Percentiles rank a stretch among this genome's conserved stretches.
These are phyloP conservation scores for Allium fistulosum DNA, from an alignment of 106 monocot species.

Conservation along the genomic window DNA sequence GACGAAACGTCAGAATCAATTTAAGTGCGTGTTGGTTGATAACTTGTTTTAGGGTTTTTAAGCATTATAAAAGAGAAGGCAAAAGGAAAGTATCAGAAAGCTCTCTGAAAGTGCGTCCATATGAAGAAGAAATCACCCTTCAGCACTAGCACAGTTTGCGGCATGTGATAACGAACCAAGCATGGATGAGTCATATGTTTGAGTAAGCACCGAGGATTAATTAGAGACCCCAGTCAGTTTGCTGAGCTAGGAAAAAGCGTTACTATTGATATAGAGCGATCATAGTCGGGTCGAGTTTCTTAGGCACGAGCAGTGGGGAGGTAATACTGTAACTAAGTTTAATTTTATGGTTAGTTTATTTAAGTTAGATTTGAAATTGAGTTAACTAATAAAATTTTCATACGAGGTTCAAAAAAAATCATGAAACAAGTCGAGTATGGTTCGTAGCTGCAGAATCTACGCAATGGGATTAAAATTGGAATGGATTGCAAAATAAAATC, in stretches of 20 bases:
- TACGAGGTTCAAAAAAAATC: too few species aligned
- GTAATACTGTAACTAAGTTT: too few species aligned
- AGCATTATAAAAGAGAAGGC: slow-evolving; percentile 35
- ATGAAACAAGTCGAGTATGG: too few species aligned
- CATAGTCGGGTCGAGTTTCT: too few species aligned
- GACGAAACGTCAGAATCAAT: slow-evolving; percentile 55
- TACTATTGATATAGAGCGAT: slow-evolving; percentile 90
- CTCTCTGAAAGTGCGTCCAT: slow-evolving; percentile 58
- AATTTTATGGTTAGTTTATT: too few species aligned
- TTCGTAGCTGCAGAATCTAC: too few species aligned
- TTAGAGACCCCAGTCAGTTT: slow-evolving; percentile 32
- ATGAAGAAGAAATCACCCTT: slow-evolving; percentile 34
- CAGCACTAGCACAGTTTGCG: slow-evolving; percentile 3
- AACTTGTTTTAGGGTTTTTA: slow-evolving; percentile 49
- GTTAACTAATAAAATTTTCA: too few species aligned
- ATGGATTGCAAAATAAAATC: too few species aligned
- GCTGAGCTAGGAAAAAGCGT: slow-evolving; percentile 42
- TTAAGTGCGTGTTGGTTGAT: slow-evolving; percentile 46
- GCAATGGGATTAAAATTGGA: too few species aligned
- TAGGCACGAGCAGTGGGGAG: too few species aligned
- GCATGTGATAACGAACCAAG: slow-evolving; percentile 5
- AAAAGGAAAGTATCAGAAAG: slow-evolving; percentile 28
- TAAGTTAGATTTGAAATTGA: too few species aligned
- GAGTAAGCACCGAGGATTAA: slow-evolving; percentile 51
- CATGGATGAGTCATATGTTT: slow-evolving; percentile 24